phyloP scores from a whole-genome alignment of 805 yeast genomes.

The Metschnikowia arizonensis region DNA sequence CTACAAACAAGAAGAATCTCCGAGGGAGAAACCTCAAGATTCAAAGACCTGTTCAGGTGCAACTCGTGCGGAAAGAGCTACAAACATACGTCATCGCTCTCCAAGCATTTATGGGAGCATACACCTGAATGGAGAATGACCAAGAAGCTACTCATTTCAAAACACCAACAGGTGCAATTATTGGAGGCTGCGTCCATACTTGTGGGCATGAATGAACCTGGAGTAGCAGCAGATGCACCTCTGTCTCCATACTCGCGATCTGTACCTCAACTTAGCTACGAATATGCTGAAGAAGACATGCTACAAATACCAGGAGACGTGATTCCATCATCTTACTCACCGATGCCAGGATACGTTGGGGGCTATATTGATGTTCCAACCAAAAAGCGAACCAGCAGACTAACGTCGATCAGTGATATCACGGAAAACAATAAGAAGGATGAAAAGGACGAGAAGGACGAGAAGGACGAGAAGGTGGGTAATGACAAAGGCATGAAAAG shows the following conservation, averaged over 20 bases:
- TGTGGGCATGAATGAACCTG: conserved; percentile 62
- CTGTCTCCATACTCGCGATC: conserved; percentile 26
- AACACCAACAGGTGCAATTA: conserved; percentile 83
- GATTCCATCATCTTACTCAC: conserved; percentile 18
- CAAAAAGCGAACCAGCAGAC: conserved; percentile 6
- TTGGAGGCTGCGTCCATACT: conserved; percentile 74
- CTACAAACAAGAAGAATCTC: conserved; percentile 54
- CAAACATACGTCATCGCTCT: conserved; percentile 82
- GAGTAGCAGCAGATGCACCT: conserved; percentile 5
- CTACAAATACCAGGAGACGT: conserved; percentile 43
- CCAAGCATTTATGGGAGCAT: conserved; percentile 90
- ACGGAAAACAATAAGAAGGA: conserved; percentile 7
- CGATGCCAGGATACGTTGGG: conserved; percentile 21
- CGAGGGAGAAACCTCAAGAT: conserved; percentile 82
- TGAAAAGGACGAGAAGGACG: conserved; percentile 14
- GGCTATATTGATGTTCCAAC: conserved; percentile 21
- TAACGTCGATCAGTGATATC: conserved; percentile 7
- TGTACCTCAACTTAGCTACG: conserved; percentile 7
- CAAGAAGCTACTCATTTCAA: conserved; percentile 72
- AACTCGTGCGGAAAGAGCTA: conserved; percentile 92
- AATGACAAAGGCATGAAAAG: too few species aligned
- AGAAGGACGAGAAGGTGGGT: conserved; percentile 10
- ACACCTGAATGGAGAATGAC: conserved; percentile 93
- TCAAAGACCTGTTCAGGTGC: conserved; percentile 80
- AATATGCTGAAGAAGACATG: conserved; percentile 25